These are phyloP conservation scores for Xerocomellus intermedius DNA, from an alignment of 768 basidiomycete genomes.

Conservation along the genomic window DNA sequence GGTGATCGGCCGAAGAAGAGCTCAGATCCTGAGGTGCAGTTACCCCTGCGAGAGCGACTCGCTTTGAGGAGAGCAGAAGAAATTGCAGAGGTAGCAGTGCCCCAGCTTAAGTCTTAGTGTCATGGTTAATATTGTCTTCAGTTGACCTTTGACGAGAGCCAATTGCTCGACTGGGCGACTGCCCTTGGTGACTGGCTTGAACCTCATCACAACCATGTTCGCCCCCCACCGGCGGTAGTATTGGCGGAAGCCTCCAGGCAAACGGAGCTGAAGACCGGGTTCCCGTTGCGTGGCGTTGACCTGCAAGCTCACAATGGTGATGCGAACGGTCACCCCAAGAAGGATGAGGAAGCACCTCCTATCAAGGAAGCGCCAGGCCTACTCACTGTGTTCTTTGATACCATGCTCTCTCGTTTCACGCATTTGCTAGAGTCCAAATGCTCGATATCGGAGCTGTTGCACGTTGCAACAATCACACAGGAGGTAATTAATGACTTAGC, in stretches of 20 bases:
- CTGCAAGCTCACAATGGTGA: constrained; percentile 34
- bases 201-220: constrained; percentile 70
- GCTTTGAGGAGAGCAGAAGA: constrained; percentile 48
- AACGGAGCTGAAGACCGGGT: constrained; percentile 66
- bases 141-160: constrained; percentile 65
- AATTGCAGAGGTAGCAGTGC: constrained; percentile 46
- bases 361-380: constrained; percentile 59
- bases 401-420: constrained; percentile 53
- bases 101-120: background rate
- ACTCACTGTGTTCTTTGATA: constrained; percentile 60
- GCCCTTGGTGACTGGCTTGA: constrained; percentile 74
- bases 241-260: constrained; percentile 74
- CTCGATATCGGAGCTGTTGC: constrained; percentile 59
- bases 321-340: constrained; percentile 50
- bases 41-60: constrained; percentile 61
- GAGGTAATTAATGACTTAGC: constrained; percentile 46
- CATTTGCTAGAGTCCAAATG: constrained; percentile 37
- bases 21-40: constrained; percentile 44
- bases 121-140: constrained; percentile 28
- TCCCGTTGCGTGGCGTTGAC: constrained; percentile 64
- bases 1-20: constrained; percentile 76
- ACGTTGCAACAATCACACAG: constrained; percentile 70
- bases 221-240: constrained; percentile 68
- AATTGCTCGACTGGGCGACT: constrained; percentile 56
- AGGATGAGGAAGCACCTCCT: constrained; percentile 70